Evolutionary conservation across 495 filamentous ascomycete species (phyloP), one percentile per base, ranked within the genome.

Genomic region (Lichenothelia convexa): DNA sequence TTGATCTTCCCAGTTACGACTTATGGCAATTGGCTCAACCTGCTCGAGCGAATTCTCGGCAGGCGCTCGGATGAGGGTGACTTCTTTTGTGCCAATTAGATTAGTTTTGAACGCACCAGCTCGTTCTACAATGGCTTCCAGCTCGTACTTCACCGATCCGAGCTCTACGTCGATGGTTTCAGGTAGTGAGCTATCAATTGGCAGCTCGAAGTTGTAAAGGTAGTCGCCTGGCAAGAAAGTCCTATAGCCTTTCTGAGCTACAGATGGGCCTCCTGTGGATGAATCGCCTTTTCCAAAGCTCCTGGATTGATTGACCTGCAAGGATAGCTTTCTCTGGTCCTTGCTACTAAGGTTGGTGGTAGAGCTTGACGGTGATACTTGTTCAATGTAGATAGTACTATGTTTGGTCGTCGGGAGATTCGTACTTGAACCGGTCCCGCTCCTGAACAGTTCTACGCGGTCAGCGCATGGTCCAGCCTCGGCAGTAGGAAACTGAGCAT

Each of bases 1-100:
- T 49, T 97, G 89, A 48, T 97, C 91, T 48, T 97, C 89, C 89
- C 89, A 97, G 38, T 84, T 86, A 18, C 89, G 67, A 36, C 81
- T 93, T 47, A 97, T 95, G 16, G 87, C 87, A 54, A 97, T 97
- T 11, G 89, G 89, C 50, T 97, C 89, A 18, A 86, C 73, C 55
- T 84, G 80, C 50, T 97, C 91, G 34, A 95, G 61, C 3, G 87
- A 95, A 33, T 85, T 71, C 59, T 95, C 84, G 13, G 87, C 75
- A 0, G 89, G 89, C 1, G 87, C 75, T 12, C 89, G 76, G 19
- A 97, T 80, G 30, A 97, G 70, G 3, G 68, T 70, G 7, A 97
- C 73, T 51, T 95, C 91, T 54, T 82, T 78, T 11, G 61, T 67
- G 15, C 89, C 89, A 23, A 82, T 63, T 2, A 97, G 68, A 44